Evolutionary conservation across 2,329 filamentous ascomycete species (phyloP), one percentile per base, ranked within the genome.

Genomic region (Fusarium albosuccineum): DNA sequence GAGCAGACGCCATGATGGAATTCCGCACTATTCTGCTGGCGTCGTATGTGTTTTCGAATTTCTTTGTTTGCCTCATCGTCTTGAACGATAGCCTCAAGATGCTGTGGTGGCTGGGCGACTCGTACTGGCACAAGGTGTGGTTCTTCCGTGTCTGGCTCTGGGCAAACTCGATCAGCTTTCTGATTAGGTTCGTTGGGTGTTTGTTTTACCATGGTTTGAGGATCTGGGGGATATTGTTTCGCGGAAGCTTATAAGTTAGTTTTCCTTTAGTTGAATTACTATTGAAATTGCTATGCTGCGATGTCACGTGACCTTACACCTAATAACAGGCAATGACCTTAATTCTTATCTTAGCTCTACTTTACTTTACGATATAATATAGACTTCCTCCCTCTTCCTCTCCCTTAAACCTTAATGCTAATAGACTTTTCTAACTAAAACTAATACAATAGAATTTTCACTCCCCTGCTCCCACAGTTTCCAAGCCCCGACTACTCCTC

Each of bases 1-100:
- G 16, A 6, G 40, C 37, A 9, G 55, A 61, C 2, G 40, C 58
- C 5, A n/a, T 61, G 17, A 40, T 61, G 27, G 55, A 61, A 4
- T 61, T 61, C 2, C 58, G 58, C n/a, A 61, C 58, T 0, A 53
- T 61, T 4, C 13, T 61, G 2, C 45, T 61, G 0, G 58, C 55
- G 0, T 45, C 45, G 1, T 61, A 61, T n/a, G 53, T 60, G 0
- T 61, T 61, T 26, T 61, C 55, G 4, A 61, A 60, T 1, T 52
- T 60, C 1, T 60, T 61, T 0, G 34, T 61, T 3, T 61, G 58
- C 4, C 55, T 60, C 0, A 17, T 61, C 2, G 57, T 61, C 3
- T 3, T 60, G 2, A 61, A 61, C 2, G 58, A 61, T 0, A 61
- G 55, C 2, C n/a, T 61, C 0, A 60, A 61, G 9, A 49, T 50